Evolutionary conservation across 768 basidiomycete genomes (phyloP).

Genomic region (Termitomyces sp.): DNA sequence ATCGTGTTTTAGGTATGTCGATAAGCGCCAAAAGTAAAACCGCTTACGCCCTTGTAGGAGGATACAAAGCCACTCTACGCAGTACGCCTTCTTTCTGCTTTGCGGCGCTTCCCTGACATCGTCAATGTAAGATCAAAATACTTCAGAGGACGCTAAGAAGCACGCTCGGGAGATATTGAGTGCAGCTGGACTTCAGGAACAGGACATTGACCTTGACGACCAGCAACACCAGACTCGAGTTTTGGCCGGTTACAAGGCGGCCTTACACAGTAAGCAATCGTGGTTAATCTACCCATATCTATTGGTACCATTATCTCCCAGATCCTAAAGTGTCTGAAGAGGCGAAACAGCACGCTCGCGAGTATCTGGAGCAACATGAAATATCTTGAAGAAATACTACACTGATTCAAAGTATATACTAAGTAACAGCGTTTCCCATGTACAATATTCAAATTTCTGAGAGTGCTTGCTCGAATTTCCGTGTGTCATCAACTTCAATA

Average conservation of each 20-base stretch:
- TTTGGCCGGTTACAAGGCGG: conserved; percentile 52
- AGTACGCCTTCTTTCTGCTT: conserved; percentile 22
- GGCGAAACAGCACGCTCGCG: conserved; percentile 11
- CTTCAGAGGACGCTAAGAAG: conserved; percentile 43
- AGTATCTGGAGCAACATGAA: conserved; percentile 9
- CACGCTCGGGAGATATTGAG: conserved; percentile 50
- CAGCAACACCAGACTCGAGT: conserved; percentile 42
- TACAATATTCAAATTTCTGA: background rate
- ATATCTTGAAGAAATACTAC: background rate
- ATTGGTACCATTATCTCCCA: background rate
- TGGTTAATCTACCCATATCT: background rate
- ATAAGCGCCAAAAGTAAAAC: background rate
- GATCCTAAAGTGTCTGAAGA: conserved; percentile 15
- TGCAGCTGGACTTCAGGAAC: conserved; percentile 32
- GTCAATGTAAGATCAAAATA: conserved; percentile 30
- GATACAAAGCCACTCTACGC: conserved; percentile 44
- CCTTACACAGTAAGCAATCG: conserved; percentile 35
- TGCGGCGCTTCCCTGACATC: background rate
- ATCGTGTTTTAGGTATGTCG: conserved; percentile 10
- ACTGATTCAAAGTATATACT: no score
- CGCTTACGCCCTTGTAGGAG: conserved; percentile 21
- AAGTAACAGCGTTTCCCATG: background rate
- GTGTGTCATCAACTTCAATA: no score
- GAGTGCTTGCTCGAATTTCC: no score
- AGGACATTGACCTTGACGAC: conserved; percentile 15